phyloP scores from a whole-genome alignment of 345 rosid species.

The Barbarea vulgaris region DNA sequence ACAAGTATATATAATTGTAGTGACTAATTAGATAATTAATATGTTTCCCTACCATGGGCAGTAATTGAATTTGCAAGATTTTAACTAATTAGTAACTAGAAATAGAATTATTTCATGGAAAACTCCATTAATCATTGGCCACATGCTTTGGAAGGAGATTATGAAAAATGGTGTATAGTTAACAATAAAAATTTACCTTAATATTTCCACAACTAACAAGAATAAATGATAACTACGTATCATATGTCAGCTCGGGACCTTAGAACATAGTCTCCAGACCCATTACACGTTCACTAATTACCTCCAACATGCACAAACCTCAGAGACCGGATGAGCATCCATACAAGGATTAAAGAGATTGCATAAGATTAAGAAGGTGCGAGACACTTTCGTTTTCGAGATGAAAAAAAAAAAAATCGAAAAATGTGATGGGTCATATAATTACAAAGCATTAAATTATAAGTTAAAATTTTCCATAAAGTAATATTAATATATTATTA shows the following conservation, averaged over 20 bases:
- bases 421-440: not conserved
- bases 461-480: not conserved
- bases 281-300: not conserved
- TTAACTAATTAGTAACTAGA: not conserved
- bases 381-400: too few relatives aligned
- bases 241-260: too few relatives aligned
- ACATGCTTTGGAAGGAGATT: too few relatives aligned
- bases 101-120: not conserved
- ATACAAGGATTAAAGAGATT: too few relatives aligned
- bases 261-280: too few relatives aligned
- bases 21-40: not conserved
- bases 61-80: not conserved
- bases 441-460: not conserved
- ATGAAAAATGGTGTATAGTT: too few relatives aligned
- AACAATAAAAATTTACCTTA: not conserved
- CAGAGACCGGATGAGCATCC: not conserved
- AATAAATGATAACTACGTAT: too few relatives aligned
- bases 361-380: too few relatives aligned
- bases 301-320: not conserved
- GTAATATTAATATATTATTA: not conserved
- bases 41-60: not conserved
- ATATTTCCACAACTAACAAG: not conserved
- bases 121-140: too few relatives aligned
- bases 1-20: not conserved
- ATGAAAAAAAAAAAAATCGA: too few relatives aligned